Base-by-base conservation (phyloP, 2,329 filamentous ascomycete species). In the Peltaster fructicola region DNA sequence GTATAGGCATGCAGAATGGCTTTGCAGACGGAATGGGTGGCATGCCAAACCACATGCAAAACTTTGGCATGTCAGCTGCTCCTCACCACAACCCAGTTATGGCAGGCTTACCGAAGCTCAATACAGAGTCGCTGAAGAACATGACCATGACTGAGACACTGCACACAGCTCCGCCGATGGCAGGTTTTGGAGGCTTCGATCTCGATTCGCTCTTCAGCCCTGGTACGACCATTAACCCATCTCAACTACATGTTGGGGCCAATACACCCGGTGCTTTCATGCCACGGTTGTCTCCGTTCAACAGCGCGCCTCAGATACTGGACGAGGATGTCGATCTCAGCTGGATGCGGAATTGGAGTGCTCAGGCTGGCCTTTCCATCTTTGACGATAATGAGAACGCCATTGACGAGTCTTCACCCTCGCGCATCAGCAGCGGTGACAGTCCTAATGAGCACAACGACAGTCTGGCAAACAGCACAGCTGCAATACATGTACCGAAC, bases 401-500 rank as follows among this genome's bases (percentile, higher is more conserved):
- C 14, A 68, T 93, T 26, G 85, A 92, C 41, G 82, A 78, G 30
- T 95, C 88, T 7, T 95, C 88, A 8, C 88, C 88, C 9, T 95
- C 88, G 6, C 82, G 82, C 22, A 85, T 95, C 50, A 95, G 85
- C 56, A 95, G 85, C 55, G 91, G 80, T 20, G 80, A 79, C 30
- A 95, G 84, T 52, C 84, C 90, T 45, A 85, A 78, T 48, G 79
- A 75, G 24, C 78, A 84, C 50, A 90, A 80, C 52, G 88, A 95
- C 47, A 71, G 82, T 31, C 82, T 92, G 74, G 61, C 88, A 30
- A 82, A 93, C 50, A 80, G 79, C 15, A 35, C 38, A n/a, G 30
- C 34, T 11, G 38, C 27, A 6, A 32, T 46, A 15, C 25, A 36
- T 3, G 35, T 41, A 17, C 38, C 35, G 15, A 37, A 38, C 20